Evolutionary conservation across 2,329 filamentous ascomycete species (phyloP), one percentile per base, ranked within the genome.

Genomic region (Dichotomopilus funicola): DNA sequence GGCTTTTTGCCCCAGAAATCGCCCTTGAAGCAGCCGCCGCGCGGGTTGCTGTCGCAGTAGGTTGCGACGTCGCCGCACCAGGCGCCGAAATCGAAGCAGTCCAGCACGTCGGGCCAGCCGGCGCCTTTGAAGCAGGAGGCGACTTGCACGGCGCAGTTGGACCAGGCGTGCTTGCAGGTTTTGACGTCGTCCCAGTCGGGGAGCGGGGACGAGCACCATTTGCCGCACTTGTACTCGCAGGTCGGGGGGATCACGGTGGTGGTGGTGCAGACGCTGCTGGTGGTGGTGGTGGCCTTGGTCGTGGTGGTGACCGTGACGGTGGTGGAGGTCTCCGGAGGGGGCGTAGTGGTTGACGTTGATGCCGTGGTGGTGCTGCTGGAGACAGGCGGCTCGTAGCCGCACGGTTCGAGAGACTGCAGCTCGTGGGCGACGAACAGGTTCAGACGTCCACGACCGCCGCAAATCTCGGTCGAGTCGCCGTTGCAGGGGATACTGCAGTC

Each of bases 201-300:
- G 10, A 82, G 65, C 11, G 77, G 72, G 46, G 71, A 71, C 40
- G 73, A 73, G 64, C 78, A 81, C 78, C 79, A 82, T 58, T 72
- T 74, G 48, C 79, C 80, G 60, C 75, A 76, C 60, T 75, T 70
- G 67, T 79, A 82, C 65, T 82, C 79, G 67, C 79, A 82, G 35
- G 68, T 71, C 48, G 76, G 67, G 8, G 77, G 73, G 31, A 73
- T 65, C 9, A 73, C 71, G 31, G 70, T 66, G 31, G 76, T 79
- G 48, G 72, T 68, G 8, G 74, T 78, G 67, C 79, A 82, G 51
- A 77, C 64, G 41, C 68, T 66, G 34, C 65, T 68, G 12, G 72
- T 72, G 27, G 69, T 73, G 34, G 67, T 69, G 41, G 66, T 64
- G 9, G 66, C 47, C 41, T 62, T 19, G 61, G 54, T 19, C 6